These are phyloP conservation scores for Rhodotorula kratochvilovae DNA, from an alignment of 768 basidiomycete species.

Conservation along the genomic window DNA sequence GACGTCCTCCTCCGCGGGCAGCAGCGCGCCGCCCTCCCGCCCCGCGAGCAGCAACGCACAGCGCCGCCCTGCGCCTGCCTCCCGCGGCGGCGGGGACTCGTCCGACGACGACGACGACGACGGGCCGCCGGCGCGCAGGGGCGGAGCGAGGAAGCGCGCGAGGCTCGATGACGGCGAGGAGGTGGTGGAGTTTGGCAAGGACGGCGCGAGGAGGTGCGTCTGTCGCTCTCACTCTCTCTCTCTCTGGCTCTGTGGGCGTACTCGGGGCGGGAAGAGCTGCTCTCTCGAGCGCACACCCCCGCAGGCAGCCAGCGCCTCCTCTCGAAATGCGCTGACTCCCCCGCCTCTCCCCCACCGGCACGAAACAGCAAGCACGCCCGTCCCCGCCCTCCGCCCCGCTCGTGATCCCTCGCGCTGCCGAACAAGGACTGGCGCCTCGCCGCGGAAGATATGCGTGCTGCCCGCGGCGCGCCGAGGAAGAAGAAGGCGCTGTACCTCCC, in stretches of 20 bases:
- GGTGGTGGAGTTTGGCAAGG: slow-evolving; percentile 26
- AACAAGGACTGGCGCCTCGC: slow-evolving; percentile 87
- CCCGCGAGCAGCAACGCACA: background rate
- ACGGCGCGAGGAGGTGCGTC: slow-evolving; percentile 23
- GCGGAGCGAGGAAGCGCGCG: slow-evolving; percentile 7
- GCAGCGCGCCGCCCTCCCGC: slow-evolving; percentile 10
- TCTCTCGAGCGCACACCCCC: too few relatives aligned
- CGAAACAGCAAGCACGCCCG: slow-evolving; percentile 27
- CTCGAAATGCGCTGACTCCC: too few relatives aligned
- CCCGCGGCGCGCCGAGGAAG: slow-evolving; percentile 15
- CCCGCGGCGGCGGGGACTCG: background rate
- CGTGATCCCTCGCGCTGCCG: slow-evolving; percentile 75
- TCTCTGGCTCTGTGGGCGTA: background rate
- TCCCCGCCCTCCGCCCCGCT: slow-evolving; percentile 53
- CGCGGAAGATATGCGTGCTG: slow-evolving; percentile 62
- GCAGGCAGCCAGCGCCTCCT: too few relatives aligned
- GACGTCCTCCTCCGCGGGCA: background rate
- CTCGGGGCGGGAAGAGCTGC: too few relatives aligned
- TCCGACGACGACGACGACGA: slow-evolving; percentile 20
- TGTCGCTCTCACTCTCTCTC: background rate
- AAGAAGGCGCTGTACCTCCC: slow-evolving; percentile 60
- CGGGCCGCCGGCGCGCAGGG: slow-evolving; percentile 1
- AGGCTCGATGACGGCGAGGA: slow-evolving; percentile 25
- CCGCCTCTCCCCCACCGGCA: too few relatives aligned
- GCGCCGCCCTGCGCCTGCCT: background rate